Percentiles rank a stretch among this genome's conserved stretches.
Conservation (phyloP, 179 eudicot species). For the Corrigiola litoralis region DNA sequence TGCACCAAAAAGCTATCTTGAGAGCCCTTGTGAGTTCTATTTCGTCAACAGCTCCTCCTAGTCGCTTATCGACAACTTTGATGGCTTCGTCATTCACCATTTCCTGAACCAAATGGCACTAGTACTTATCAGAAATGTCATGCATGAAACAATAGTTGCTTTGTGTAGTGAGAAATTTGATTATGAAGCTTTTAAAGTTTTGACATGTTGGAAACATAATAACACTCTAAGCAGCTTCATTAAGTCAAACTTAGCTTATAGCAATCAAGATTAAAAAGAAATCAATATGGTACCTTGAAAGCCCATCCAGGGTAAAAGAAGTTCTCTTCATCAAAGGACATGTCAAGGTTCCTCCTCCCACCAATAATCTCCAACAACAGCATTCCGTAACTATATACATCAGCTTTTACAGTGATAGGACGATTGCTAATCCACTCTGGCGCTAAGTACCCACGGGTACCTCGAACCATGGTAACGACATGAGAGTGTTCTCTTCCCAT, state of each 20-base stretch:
- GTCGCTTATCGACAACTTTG: slow-evolving; percentile 67
- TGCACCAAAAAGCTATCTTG: slow-evolving; percentile 84
- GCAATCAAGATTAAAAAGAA: neutral
- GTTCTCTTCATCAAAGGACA: slow-evolving; percentile 58
- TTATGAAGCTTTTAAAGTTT: too few relatives aligned
- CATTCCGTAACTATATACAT: slow-evolving; percentile 91
- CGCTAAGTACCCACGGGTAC: slow-evolving; percentile 93
- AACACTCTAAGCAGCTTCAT: too few relatives aligned
- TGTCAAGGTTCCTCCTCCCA: slow-evolving; percentile 85
- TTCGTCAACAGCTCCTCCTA: slow-evolving; percentile 56
- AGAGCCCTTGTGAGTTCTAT: slow-evolving; percentile 61
- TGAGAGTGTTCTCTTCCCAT: slow-evolving; percentile 87
- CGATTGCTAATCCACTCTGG: slow-evolving; percentile 97
- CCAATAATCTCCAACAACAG: slow-evolving; percentile 80
- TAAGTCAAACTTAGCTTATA: neutral
- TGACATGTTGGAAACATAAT: too few relatives aligned
- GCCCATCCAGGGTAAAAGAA: slow-evolving; percentile 97
- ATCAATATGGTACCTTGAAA: slow-evolving; percentile 46
- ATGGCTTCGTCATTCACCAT: slow-evolving; percentile 51
- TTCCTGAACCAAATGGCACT: slow-evolving; percentile 31
- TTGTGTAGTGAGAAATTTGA: too few relatives aligned
- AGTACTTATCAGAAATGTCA: neutral
- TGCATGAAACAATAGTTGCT: neutral
- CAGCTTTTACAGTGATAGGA: slow-evolving; percentile 83
- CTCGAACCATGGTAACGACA: slow-evolving; percentile 86